phyloP scores from a whole-genome alignment of 441 rosid genomes.

The Croton laevigatus region DNA sequence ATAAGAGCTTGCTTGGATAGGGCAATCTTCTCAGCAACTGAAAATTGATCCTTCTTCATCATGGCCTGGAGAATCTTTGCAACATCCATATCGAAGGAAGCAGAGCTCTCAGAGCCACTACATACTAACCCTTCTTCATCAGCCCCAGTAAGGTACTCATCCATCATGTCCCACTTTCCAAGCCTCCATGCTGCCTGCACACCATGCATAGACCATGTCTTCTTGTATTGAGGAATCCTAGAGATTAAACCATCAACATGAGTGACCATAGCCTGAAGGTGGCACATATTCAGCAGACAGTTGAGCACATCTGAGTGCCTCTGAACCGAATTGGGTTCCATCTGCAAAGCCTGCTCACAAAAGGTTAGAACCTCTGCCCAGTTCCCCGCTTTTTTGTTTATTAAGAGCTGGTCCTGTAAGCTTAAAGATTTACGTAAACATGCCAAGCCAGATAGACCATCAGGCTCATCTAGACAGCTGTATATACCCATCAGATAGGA shows the following conservation, averaged over 20 bases:
- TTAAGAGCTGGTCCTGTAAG: constrained; percentile 89
- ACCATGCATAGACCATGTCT: constrained; percentile 99
- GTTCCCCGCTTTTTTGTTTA: constrained; percentile 91
- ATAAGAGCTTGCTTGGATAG: constrained; percentile 89
- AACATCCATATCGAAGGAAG: constrained; percentile 96
- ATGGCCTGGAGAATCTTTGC: constrained; percentile 94
- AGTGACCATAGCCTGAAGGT: constrained; percentile 99
- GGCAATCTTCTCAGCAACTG: constrained; percentile 82
- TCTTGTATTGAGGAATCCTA: constrained; percentile 85
- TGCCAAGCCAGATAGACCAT: constrained; percentile 94
- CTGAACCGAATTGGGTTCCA: constrained; percentile 92
- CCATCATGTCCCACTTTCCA: constrained; percentile 98
- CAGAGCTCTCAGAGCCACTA: constrained; percentile 95
- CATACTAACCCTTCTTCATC: constrained; percentile 83
- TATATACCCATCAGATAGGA: constrained; percentile 97
- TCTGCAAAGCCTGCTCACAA: constrained; percentile 97
- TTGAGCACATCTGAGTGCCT: constrained; percentile 97
- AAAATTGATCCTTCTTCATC: constrained; percentile 88
- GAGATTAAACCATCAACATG: constrained; percentile 96
- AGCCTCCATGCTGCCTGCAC: constrained; percentile 99
- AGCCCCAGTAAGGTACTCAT: constrained; percentile 91
- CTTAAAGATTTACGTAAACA: constrained; percentile 78
- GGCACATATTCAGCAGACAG: constrained; percentile 95
- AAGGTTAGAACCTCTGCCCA: constrained; percentile 97
- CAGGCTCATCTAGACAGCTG: constrained; percentile 95